A percentile compares a stretch with the other conserved stretches of the same genome.
phyloP scores from a whole-genome alignment of 148 eudicot species.

The Beta vulgaris region DNA sequence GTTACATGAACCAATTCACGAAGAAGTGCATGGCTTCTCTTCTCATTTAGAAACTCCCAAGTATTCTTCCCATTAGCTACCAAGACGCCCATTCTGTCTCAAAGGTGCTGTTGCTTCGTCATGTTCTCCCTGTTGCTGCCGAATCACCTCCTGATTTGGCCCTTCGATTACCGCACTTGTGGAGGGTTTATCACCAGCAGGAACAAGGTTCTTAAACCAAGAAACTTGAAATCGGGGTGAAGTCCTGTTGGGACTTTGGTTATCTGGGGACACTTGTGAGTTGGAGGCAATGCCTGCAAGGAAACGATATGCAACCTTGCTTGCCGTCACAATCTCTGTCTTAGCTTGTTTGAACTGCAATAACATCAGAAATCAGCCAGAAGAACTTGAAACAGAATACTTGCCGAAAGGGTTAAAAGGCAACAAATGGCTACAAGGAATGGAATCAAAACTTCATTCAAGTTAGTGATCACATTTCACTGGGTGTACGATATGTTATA shows the following conservation, averaged over 20 bases:
- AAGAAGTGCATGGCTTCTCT: neutral
- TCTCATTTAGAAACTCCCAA: neutral
- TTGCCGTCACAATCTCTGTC: conserved; percentile 85
- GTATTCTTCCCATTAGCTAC: conserved; percentile 25
- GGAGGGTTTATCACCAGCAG: conserved; percentile 79
- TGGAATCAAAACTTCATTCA: neutral
- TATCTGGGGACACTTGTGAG: conserved; percentile 44
- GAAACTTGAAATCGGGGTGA: conserved; percentile 63
- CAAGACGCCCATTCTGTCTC: conserved; percentile 31
- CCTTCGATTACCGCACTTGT: conserved; percentile 63
- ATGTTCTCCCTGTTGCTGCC: conserved; percentile 30
- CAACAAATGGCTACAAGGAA: too few species aligned
- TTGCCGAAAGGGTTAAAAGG: too few species aligned
- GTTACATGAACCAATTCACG: conserved; percentile 25
- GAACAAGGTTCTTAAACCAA: conserved; percentile 75
- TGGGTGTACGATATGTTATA: neutral
- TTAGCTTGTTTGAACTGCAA: conserved; percentile 89
- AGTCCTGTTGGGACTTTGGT: conserved; percentile 44
- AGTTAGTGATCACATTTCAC: neutral
- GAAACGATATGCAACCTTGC: conserved; percentile 87
- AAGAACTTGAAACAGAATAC: neutral
- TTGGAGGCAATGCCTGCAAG: conserved; percentile 62
- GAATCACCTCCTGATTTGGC: conserved; percentile 38
- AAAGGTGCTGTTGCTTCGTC: conserved; percentile 26
- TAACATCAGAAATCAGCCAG: neutral